Conservation (phyloP, 1,139 yeast genomes). For the Pichia sp. region DNA sequence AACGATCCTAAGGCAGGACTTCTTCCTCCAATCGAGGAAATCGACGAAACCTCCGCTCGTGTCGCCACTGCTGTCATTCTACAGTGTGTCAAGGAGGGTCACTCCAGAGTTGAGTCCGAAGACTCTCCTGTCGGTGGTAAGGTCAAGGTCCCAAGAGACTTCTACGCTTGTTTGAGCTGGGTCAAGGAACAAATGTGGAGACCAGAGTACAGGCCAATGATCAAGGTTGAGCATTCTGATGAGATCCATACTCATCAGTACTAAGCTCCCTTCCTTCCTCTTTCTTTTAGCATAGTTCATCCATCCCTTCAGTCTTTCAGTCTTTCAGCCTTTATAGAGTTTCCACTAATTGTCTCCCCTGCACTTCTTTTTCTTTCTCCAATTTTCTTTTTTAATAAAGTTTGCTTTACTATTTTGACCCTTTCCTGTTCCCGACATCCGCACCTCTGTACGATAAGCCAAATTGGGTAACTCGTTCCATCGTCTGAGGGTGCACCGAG, state of each 20-base stretch:
- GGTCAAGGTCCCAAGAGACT: conserved; percentile 78
- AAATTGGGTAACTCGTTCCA: conserved; percentile 6
- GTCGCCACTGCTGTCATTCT: conserved; percentile 92
- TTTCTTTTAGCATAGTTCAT: neutral
- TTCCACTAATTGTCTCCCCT: neutral
- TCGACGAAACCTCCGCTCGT: conserved; percentile 80
- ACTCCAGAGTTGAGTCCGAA: conserved; percentile 64
- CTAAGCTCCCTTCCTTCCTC: conserved; percentile 28
- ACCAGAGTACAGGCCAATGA: conserved; percentile 83
- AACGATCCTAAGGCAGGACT: conserved; percentile 79
- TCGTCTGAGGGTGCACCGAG: neutral
- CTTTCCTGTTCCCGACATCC: neutral
- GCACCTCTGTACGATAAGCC: neutral
- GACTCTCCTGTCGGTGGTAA: conserved; percentile 51
- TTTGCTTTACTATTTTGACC: neutral
- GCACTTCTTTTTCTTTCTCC: neutral
- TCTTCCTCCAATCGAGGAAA: conserved; percentile 80
- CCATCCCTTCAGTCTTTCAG: neutral
- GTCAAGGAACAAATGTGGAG: conserved; percentile 94
- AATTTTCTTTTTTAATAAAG: neutral
- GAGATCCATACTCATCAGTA: conserved; percentile 70
- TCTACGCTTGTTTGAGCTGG: conserved; percentile 77
- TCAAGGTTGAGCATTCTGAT: conserved; percentile 69
- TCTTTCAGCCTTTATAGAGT: neutral
- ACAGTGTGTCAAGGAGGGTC: conserved; percentile 81